Evolutionary conservation across 108 stramenopile genomes (phyloP).

Genomic region (Cyclotella distinguenda): DNA sequence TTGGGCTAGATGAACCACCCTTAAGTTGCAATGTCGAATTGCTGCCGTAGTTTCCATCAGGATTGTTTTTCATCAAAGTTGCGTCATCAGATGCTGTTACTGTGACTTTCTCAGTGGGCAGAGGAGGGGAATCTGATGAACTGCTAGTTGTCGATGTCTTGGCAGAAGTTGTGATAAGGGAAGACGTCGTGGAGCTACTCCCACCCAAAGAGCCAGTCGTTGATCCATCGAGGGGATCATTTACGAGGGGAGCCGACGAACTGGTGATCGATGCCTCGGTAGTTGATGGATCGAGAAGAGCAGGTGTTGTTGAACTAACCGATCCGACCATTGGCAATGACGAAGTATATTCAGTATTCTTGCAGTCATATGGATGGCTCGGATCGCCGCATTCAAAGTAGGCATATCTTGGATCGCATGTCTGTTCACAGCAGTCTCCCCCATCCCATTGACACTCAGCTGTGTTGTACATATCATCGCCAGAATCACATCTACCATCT

Average conservation of each 20-base stretch:
- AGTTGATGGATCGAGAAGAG: not conserved
- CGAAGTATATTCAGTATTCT: slow-evolving; percentile 16
- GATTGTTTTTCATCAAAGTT: slow-evolving; percentile 19
- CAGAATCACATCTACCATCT: slow-evolving; percentile 47
- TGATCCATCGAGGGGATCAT: too few species aligned
- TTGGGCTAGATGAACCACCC: slow-evolving; percentile 16
- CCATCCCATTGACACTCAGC: slow-evolving; percentile 45
- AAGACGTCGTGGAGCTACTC: too few species aligned
- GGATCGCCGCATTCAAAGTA: slow-evolving; percentile 44
- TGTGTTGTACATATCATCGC: slow-evolving; percentile 42
- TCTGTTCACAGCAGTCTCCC: slow-evolving; percentile 40
- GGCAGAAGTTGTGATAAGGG: too few species aligned
- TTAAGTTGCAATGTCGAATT: slow-evolving; percentile 5
- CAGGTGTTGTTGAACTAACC: not conserved
- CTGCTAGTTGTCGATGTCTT: not conserved
- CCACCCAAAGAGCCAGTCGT: too few species aligned
- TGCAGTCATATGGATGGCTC: slow-evolving; percentile 40
- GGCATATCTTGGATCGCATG: slow-evolving; percentile 29
- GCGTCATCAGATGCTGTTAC: slow-evolving; percentile 16
- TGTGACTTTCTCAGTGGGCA: not conserved
- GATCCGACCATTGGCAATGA: not conserved
- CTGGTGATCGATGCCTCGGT: not conserved
- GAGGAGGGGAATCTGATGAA: not conserved
- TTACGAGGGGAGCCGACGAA: not conserved
- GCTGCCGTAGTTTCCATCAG: slow-evolving; percentile 20